phyloP scores from a whole-genome alignment of 345 rosid genomes.

The Camelina sativa region DNA sequence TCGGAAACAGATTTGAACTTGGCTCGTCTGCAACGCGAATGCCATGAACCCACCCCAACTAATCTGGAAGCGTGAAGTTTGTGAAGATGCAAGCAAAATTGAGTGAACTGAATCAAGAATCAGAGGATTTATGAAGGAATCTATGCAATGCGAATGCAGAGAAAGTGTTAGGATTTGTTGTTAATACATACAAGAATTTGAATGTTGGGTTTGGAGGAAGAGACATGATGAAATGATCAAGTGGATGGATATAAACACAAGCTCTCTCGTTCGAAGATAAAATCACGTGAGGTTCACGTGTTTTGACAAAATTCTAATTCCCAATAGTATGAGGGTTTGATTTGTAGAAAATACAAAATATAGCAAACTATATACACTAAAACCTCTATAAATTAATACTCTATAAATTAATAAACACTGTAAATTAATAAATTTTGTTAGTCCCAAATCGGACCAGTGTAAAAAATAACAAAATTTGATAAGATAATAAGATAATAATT shows the following conservation, averaged over 20 bases:
- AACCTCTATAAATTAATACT: too few species aligned
- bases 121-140: neutral
- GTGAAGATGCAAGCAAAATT: neutral
- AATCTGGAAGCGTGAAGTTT: neutral
- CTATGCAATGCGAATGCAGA: neutral
- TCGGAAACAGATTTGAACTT: neutral
- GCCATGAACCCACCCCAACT: neutral
- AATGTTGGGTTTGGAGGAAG: conserved; percentile 30
- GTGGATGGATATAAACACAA: conserved; percentile 22
- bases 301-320: neutral
- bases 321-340: neutral
- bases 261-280: conserved; percentile 21
- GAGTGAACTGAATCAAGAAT: neutral
- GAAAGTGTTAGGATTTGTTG: neutral
- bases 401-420: too few species aligned
- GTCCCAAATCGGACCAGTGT: too few species aligned
- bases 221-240: neutral
- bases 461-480: too few species aligned
- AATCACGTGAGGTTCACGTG: conserved; percentile 38
- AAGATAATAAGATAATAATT: too few species aligned
- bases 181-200: conserved; percentile 19
- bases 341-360: neutral
- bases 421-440: too few species aligned
- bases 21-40: neutral
- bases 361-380: neutral